phyloP scores from a whole-genome alignment of 2,329 filamentous ascomycete species.

The Boeremia exigua region DNA sequence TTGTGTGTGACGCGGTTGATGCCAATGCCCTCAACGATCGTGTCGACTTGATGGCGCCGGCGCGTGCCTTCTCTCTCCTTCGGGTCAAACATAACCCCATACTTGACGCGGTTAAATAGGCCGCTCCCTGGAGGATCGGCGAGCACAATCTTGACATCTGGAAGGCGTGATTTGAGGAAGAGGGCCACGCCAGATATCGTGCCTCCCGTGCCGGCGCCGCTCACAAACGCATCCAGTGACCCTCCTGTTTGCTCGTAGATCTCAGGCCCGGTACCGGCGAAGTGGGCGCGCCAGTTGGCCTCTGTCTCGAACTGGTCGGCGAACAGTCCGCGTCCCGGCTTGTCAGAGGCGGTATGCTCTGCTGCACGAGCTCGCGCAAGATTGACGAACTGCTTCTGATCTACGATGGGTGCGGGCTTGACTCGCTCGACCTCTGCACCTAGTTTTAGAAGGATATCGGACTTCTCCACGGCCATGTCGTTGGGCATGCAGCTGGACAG shows the following conservation, averaged over 20 bases:
- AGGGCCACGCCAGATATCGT: slow-evolving; percentile 87
- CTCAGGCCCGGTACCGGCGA: slow-evolving; percentile 83
- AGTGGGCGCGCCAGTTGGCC: slow-evolving; percentile 88
- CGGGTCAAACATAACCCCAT: slow-evolving; percentile 92
- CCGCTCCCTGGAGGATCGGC: slow-evolving; percentile 95
- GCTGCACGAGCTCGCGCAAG: slow-evolving; percentile 77
- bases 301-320: slow-evolving; percentile 94
- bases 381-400: slow-evolving; percentile 93
- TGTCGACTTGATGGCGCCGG: slow-evolving; percentile 89
- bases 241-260: slow-evolving; percentile 81
- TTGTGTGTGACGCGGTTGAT: slow-evolving; percentile 95
- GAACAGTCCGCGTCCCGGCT: slow-evolving; percentile 82
- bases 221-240: slow-evolving; percentile 82
- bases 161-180: slow-evolving; percentile 78
- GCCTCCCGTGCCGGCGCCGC: slow-evolving; percentile 92
- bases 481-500: slow-evolving; percentile 82
- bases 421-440: slow-evolving; percentile 94
- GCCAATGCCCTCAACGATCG: slow-evolving; percentile 93
- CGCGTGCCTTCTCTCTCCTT: slow-evolving; percentile 92
- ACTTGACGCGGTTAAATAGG: slow-evolving; percentile 86
- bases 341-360: slow-evolving; percentile 69
- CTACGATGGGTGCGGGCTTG: slow-evolving; percentile 89
- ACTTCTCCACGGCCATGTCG: slow-evolving; percentile 89
- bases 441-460: slow-evolving; percentile 83
- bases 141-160: slow-evolving; percentile 73